Percentiles rank a stretch among this genome's conserved stretches.
phyloP scores from a whole-genome alignment of 352 stramenopile species.

The Phytopythium boreale region DNA sequence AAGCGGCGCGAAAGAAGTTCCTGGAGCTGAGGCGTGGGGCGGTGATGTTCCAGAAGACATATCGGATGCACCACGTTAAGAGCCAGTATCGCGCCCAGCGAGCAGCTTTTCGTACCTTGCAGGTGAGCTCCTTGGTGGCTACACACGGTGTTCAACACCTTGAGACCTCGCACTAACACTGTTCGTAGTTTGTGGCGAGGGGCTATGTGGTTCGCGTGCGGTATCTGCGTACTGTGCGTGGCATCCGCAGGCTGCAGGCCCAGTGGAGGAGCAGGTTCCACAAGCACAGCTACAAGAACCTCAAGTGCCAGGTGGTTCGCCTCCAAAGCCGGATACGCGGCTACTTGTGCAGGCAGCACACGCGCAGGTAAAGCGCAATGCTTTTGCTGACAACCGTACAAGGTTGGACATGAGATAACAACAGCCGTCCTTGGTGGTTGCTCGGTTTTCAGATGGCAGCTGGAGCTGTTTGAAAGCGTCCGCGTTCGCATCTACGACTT shows the following conservation, averaged over 20 bases:
- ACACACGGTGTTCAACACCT: neutral
- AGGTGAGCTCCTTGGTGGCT: constrained; percentile 11
- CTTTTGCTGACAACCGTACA: neutral
- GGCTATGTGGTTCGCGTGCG: constrained; percentile 44
- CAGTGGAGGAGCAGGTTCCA: constrained; percentile 64
- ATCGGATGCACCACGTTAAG: constrained; percentile 29
- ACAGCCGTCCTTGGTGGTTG: neutral
- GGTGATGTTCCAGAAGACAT: constrained; percentile 42
- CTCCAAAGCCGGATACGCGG: constrained; percentile 65
- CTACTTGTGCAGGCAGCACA: constrained; percentile 52
- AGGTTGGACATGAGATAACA: neutral
- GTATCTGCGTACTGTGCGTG: constrained; percentile 41
- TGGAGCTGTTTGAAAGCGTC: constrained; percentile 48
- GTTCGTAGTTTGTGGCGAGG: constrained; percentile 36
- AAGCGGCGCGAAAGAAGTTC: neutral
- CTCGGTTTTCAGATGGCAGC: constrained; percentile 43
- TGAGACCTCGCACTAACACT: neutral
- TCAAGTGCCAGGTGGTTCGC: constrained; percentile 57
- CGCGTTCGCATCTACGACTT: constrained; percentile 63
- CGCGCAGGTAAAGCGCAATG: constrained; percentile 30
- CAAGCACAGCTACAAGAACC: constrained; percentile 56
- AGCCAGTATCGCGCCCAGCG: constrained; percentile 24
- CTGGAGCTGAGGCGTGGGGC: constrained; percentile 23
- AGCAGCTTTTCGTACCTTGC: constrained; percentile 24
- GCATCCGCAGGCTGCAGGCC: constrained; percentile 59